Evolutionary conservation across 306 rosid genomes (phyloP).

Genomic region (Arachis stenosperma): DNA sequence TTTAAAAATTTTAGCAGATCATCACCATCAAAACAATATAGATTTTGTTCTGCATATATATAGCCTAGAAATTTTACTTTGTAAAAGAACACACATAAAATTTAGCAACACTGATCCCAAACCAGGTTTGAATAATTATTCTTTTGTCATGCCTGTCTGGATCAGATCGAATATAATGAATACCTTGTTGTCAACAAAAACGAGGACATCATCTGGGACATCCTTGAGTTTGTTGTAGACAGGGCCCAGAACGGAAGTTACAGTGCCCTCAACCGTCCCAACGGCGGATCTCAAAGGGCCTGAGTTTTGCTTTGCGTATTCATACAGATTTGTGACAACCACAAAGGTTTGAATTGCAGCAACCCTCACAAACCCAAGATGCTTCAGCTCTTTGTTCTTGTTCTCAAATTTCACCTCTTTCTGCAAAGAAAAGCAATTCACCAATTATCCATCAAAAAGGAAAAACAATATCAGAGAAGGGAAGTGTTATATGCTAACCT

Average conservation of each 20-base stretch:
- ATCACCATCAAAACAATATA: background rate
- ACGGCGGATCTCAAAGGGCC: constrained; percentile 74
- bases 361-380: constrained; percentile 61
- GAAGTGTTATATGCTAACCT: constrained; percentile 34
- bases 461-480: background rate
- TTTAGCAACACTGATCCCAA: background rate
- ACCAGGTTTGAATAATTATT: background rate
- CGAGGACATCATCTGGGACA: constrained; percentile 64
- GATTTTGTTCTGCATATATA: background rate
- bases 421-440: constrained; percentile 31
- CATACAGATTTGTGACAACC: constrained; percentile 59
- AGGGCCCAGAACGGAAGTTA: constrained; percentile 61
- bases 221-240: constrained; percentile 60
- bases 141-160: background rate
- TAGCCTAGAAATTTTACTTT: background rate
- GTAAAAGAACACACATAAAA: background rate
- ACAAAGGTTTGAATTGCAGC: constrained; percentile 56
- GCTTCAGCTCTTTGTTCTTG: constrained; percentile 57
- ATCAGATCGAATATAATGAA: constrained; percentile 1
- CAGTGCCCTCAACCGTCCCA: constrained; percentile 61
- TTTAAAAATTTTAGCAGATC: background rate
- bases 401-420: constrained; percentile 43
- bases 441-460: background rate
- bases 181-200: constrained; percentile 73
- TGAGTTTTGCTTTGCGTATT: constrained; percentile 67